A percentile compares a stretch with the other conserved stretches of the same genome.
Conservation (phyloP, 257 asterid genomes). For the Gardenia jasminoides region DNA sequence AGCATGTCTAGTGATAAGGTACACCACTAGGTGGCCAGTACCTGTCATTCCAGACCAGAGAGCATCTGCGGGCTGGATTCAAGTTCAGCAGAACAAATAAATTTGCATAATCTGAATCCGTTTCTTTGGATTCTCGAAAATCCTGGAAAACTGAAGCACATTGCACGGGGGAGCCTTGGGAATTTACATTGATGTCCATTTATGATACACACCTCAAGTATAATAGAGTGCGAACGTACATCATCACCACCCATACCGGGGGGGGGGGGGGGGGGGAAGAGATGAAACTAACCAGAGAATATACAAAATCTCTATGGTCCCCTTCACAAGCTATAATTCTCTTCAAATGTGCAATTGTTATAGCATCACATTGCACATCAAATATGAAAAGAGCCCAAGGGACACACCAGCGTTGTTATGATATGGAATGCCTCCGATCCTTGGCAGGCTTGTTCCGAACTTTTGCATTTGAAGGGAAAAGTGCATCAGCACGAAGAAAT, state of each 20-base stretch:
- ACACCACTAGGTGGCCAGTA: background rate
- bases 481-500: constrained; percentile 51
- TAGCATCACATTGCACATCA: background rate
- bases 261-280: background rate
- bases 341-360: background rate
- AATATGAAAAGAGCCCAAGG: background rate
- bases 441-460: constrained; percentile 50
- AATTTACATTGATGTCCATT: too few species aligned
- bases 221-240: constrained; percentile 7
- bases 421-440: constrained; percentile 73
- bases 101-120: background rate
- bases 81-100: background rate
- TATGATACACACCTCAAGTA: constrained; percentile 1
- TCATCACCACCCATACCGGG: constrained; percentile 7
- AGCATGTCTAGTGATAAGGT: too few species aligned
- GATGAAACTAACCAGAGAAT: constrained; percentile 6
- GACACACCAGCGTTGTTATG: constrained; percentile 36
- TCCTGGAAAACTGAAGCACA: background rate
- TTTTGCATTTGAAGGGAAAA: constrained; percentile 32
- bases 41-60: background rate
- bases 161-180: background rate
- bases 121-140: background rate
- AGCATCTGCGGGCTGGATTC: background rate
- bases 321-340: background rate
- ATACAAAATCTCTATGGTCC: constrained; percentile 1